phyloP scores from a whole-genome alignment of 495 filamentous ascomycete species.

The Aspergillus homomorphus region DNA sequence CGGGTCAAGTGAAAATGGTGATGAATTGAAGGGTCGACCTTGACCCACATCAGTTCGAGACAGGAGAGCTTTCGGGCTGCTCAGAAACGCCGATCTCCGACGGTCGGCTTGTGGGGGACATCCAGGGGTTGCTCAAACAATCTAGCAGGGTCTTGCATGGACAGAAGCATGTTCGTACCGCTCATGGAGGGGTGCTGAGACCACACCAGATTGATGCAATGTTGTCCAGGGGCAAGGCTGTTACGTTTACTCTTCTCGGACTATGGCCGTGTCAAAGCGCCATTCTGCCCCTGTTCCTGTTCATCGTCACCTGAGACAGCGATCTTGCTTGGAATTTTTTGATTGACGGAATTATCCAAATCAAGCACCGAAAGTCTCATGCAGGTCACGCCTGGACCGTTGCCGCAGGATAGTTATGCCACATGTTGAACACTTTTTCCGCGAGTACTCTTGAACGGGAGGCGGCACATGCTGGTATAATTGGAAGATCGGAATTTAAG shows the following conservation, averaged over 20 bases:
- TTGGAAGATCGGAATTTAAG: neutral
- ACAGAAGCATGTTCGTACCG: neutral
- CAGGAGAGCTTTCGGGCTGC: neutral
- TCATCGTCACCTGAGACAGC: neutral
- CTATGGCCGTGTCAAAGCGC: neutral
- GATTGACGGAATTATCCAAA: neutral
- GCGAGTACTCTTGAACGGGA: neutral
- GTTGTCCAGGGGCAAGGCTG: neutral
- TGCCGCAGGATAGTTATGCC: neutral
- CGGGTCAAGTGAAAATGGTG: no score
- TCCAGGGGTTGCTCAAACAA: neutral
- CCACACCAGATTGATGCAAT: neutral
- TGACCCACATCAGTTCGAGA: neutral
- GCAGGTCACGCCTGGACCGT: neutral
- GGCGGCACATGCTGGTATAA: neutral
- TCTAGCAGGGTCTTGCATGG: neutral
- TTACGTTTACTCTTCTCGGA: neutral
- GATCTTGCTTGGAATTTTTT: neutral
- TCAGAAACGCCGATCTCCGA: neutral
- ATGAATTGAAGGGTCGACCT: no score
- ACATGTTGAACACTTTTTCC: neutral
- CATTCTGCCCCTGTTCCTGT: neutral
- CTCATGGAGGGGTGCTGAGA: neutral
- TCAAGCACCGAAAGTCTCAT: neutral
- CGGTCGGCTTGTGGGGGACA: neutral